A percentile compares a stretch with the other conserved stretches of the same genome.
phyloP scores from a whole-genome alignment of 148 eudicot species.

The Cornus controversa region DNA sequence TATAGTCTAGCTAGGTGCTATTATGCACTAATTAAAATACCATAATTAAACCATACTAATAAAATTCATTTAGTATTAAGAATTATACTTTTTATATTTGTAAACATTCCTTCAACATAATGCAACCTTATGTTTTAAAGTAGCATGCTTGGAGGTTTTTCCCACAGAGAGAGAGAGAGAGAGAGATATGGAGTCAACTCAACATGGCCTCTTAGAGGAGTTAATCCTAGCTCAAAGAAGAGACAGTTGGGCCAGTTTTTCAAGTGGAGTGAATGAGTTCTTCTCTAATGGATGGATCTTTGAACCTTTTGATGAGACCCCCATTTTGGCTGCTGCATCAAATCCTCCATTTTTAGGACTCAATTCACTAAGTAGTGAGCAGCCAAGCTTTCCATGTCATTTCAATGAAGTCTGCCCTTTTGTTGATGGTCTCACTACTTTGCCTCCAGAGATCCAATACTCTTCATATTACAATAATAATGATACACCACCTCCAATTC shows the following conservation, averaged over 20 bases:
- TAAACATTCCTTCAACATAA: conserved; percentile 1
- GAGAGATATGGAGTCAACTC: conserved; percentile 34
- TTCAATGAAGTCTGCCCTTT: conserved; percentile 24
- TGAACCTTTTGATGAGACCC: conserved; percentile 21
- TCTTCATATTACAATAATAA: too few relatives aligned
- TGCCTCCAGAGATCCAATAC: too few relatives aligned
- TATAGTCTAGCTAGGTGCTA: conserved; percentile 13
- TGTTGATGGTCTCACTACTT: conserved; percentile 8
- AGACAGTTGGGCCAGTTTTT: conserved; percentile 19
- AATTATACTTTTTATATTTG: not conserved
- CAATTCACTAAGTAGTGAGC: conserved; percentile 15
- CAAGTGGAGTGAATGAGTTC: conserved; percentile 14
- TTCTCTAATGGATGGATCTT: conserved; percentile 27
- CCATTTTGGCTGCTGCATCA: conserved; percentile 17
- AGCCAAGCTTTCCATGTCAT: conserved; percentile 20
- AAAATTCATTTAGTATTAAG: not conserved
- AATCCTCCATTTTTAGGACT: conserved; percentile 23
- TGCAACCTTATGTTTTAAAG: not conserved
- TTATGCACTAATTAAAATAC: not conserved
- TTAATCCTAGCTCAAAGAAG: conserved; percentile 29
- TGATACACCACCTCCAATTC: conserved; percentile 5
- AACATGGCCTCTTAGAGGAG: conserved; percentile 31
- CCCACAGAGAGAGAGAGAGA: conserved; percentile 4
- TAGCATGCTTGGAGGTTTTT: not conserved
- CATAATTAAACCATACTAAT: conserved; percentile 5